phyloP scores from a whole-genome alignment of 495 filamentous ascomycete genomes.

The Cercophora scortea region DNA sequence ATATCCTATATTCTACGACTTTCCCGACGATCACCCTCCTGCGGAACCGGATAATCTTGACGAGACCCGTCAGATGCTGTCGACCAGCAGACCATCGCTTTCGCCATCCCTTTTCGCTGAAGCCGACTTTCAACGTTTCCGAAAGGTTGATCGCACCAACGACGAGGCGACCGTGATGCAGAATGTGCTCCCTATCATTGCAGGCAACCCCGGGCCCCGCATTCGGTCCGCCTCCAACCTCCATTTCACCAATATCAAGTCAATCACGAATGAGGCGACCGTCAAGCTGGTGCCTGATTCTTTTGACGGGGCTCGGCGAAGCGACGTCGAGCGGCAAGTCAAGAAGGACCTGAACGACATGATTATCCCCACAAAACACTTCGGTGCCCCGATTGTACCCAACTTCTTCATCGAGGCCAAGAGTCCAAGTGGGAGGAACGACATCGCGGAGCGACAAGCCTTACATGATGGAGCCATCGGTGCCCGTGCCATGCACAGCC shows the following conservation, averaged over 20 bases:
- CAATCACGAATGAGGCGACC: conserved; percentile 4
- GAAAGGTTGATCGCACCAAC: neutral
- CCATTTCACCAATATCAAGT: conserved; percentile 7
- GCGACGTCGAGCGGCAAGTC: conserved; percentile 6
- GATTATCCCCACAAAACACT: conserved; percentile 32
- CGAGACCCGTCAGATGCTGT: neutral
- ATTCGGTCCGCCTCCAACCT: conserved; percentile 4
- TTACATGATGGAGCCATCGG: conserved; percentile 38
- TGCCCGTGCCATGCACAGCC: conserved; percentile 38
- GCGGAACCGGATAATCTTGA: too few relatives aligned
- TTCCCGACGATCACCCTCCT: too few relatives aligned
- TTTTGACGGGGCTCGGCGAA: conserved; percentile 25
- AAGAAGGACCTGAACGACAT: conserved; percentile 11
- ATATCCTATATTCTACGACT: conserved; percentile 9
- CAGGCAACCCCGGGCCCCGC: neutral
- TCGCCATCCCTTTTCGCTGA: conserved; percentile 6
- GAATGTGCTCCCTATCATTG: conserved; percentile 9
- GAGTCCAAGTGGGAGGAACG: conserved; percentile 21
- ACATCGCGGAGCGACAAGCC: conserved; percentile 31
- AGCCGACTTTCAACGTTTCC: neutral
- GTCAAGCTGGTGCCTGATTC: conserved; percentile 21
- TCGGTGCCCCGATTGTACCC: conserved; percentile 26
- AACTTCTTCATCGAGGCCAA: conserved; percentile 38
- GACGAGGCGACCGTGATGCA: neutral
- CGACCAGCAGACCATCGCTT: conserved; percentile 3